Evolutionary conservation across 2,329 filamentous ascomycete genomes (phyloP).

Genomic region (Colletotrichum brevisporum): DNA sequence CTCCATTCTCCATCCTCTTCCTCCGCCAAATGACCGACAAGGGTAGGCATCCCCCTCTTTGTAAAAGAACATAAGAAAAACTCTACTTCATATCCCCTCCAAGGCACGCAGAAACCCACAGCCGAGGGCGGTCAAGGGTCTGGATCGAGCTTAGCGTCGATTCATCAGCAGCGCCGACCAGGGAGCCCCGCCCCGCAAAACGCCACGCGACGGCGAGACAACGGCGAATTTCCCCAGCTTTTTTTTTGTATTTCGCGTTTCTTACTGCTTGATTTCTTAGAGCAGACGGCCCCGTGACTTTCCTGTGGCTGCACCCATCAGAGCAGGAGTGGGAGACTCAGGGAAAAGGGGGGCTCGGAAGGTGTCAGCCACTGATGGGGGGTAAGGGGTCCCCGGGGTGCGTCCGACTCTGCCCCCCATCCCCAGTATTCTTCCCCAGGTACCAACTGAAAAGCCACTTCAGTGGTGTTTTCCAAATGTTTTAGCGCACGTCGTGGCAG

Average conservation of each 20-base stretch:
- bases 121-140: slow-evolving; percentile 36
- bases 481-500: slow-evolving; percentile 31
- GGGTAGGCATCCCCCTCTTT: neutral
- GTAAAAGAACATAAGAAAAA: no score
- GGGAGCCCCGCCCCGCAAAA: slow-evolving; percentile 38
- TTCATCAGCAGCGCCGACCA: slow-evolving; percentile 24
- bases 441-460: slow-evolving; percentile 14
- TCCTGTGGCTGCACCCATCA: slow-evolving; percentile 7
- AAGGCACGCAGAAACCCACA: neutral
- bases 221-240: slow-evolving; percentile 40
- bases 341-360: neutral
- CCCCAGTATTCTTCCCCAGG: slow-evolving; percentile 21
- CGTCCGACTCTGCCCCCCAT: slow-evolving; percentile 1
- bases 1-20: neutral
- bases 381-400: slow-evolving; percentile 32
- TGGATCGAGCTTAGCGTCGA: slow-evolving; percentile 37
- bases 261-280: neutral
- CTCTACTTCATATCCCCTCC: no score
- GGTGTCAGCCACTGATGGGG: neutral
- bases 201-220: slow-evolving; percentile 44
- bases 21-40: neutral
- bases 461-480: slow-evolving; percentile 24
- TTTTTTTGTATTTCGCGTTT: neutral
- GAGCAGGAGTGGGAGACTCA: neutral
- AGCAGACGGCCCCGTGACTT: slow-evolving; percentile 18